Evolutionary conservation across 2,329 filamentous ascomycete genomes (phyloP).

Genomic region (Diaporthe amygdali): DNA sequence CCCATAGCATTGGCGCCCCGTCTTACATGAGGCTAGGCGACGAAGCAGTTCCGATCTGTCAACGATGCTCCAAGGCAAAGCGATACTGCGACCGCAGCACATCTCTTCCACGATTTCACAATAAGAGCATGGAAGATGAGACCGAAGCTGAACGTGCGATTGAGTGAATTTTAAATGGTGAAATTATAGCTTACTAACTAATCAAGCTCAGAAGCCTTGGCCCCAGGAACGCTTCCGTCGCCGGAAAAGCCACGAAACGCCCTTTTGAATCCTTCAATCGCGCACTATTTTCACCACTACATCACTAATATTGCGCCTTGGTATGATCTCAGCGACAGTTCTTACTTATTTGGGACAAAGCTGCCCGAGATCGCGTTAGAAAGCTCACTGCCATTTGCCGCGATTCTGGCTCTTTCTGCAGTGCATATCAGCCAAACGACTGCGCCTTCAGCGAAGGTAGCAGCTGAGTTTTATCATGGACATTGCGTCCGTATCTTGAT

Average conservation of each 20-base stretch:
- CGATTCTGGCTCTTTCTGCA: constrained; percentile 50
- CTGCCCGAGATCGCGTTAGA: constrained; percentile 30
- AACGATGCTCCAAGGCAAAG: background rate
- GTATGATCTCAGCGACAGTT: background rate
- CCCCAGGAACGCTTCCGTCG: background rate
- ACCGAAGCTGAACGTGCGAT: no score
- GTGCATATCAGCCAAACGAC: constrained; percentile 43
- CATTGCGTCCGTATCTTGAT: constrained; percentile 42
- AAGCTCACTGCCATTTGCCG: constrained; percentile 47
- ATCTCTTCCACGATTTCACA: background rate
- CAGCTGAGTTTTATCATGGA: constrained; percentile 46
- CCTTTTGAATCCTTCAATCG: background rate
- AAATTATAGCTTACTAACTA: background rate
- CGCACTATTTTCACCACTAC: background rate
- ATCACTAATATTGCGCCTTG: background rate
- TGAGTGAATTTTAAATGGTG: background rate
- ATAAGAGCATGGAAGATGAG: background rate
- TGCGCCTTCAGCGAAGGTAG: constrained; percentile 30
- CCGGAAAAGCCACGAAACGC: background rate
- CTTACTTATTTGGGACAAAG: background rate
- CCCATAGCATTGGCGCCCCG: background rate
- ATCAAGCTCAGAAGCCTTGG: background rate
- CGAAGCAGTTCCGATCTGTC: background rate
- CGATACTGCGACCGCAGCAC: background rate
- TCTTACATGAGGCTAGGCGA: background rate